Evolutionary conservation across 2,329 filamentous ascomycete species (phyloP), one percentile per base, ranked within the genome.

Genomic region (Colletotrichum sp.): DNA sequence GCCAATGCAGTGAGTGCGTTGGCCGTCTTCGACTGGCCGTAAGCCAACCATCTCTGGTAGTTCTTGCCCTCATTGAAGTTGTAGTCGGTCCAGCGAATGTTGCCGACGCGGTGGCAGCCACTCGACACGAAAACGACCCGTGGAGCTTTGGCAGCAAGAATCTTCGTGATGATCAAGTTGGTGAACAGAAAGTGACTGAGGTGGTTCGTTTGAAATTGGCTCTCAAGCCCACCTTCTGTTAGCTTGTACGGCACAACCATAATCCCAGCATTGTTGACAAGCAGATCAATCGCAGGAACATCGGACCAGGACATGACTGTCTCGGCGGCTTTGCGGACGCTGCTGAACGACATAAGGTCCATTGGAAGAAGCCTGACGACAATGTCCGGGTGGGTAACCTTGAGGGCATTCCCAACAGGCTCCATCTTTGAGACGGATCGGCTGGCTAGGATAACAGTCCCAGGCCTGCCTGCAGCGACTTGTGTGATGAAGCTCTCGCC

Each of bases 71-170:
- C 81, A 16, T 82, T 79, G 74, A 87, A 87, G 34, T 86, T 84
- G 31, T 80, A 83, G 76, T 88, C 86, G 55, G 81, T 79, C 69
- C 84, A 87, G 5, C 85, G 79, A 24, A 88, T 77, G 2, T 83
- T 83, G 3, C 79, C 78, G 15, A 87, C 62, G 8, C 83, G 80
- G 75, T 88, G 16, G 13, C 0, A 1, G 4, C 0, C 0, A 34
- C 58, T 62, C 2, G 58, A 36, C 5, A 88, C 78, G 73, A 83
- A 86, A 29, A 89, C 83, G 7, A 89, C 73, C 0, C 84, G 79
- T 0, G 82, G 77, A 34, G 75, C 70, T n/a, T 77, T 29, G 5
- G 81, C 61, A 1, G 77, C 75, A 0, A 81, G 66, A 1, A 81
- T 65, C 69, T 81, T 83, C 3, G 75, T 73, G 66, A 83, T 78